Base-by-base conservation (phyloP, 805 yeast genomes). In the Kodamaea neixiangensis region DNA sequence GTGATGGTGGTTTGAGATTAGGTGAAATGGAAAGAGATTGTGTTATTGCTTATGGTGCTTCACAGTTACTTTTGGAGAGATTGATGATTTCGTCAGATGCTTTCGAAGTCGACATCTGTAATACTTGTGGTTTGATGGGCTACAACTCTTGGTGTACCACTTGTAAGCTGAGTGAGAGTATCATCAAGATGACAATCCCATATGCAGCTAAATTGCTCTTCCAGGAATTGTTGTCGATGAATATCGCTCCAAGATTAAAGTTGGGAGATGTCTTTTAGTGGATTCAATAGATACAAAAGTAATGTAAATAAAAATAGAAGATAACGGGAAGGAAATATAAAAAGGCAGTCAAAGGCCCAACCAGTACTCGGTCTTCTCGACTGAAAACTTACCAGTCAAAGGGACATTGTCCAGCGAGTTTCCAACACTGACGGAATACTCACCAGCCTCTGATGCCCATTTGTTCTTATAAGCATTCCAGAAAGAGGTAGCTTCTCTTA, bases 1-100 rank as follows among this genome's bases (percentile, higher is more conserved):
- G 99, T 71, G 99, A 94, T 71, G 99, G 99, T 82, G 99, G 99
- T 67, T 80, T 94, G 67, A 86, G 99, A 77, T 80, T 94, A 69
- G 99, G 99, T 63, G 99, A 94, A 75, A 94, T 94, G 99, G 99
- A 94, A 71, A 87, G 99, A 73, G 99, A 94, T 77, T 94, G 99
- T 86, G 97, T 94, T 57, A 96, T 94, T 72, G 99, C 99, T 1
- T 94, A 94, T 63, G 99, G 99, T 64, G 99, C 99, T 0, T 92
- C 97, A 4, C 98, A 93, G 71, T 75, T 94, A 59, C 77, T 94
- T 58, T 75, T 94, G 54, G 99, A 94, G 72, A 84, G 99, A 71
- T 79, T 94, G 63, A 94, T 94, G 99, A 75, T 92, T 47, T 89
- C 97, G 48, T 92, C 98, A 0, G 99, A 94, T 75, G 98, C 97